phyloP scores from a whole-genome alignment of 2,329 filamentous ascomycete genomes.

The Aureobasidium sp. region DNA sequence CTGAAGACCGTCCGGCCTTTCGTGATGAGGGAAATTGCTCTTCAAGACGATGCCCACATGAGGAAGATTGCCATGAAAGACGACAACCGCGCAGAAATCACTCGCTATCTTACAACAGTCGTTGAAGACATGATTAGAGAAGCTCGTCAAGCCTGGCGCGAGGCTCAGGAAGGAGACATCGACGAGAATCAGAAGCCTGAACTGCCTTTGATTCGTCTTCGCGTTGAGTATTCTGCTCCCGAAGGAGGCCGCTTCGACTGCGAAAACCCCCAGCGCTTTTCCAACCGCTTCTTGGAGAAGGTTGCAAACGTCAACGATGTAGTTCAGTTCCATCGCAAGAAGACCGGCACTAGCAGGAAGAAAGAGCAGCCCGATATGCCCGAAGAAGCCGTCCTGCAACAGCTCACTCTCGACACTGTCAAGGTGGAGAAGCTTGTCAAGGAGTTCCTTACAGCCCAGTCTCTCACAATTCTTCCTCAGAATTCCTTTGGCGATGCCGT shows the following conservation, averaged over 20 bases:
- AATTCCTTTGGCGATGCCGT: slow-evolving; percentile 91
- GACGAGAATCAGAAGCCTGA: slow-evolving; percentile 56
- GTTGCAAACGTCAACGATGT: slow-evolving; percentile 94
- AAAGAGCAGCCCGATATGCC: slow-evolving; percentile 50
- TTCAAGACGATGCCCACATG: slow-evolving; percentile 68
- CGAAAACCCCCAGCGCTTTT: slow-evolving; percentile 94
- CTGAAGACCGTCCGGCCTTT: slow-evolving; percentile 88
- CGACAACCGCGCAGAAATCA: slow-evolving; percentile 76
- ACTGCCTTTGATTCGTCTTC: slow-evolving; percentile 75
- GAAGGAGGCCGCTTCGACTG: slow-evolving; percentile 81
- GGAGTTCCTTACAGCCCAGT: slow-evolving; percentile 80
- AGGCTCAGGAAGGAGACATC: slow-evolving; percentile 58
- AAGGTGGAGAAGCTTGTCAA: slow-evolving; percentile 84
- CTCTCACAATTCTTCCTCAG: slow-evolving; percentile 84
- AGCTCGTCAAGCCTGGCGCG: slow-evolving; percentile 71
- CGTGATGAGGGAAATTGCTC: slow-evolving; percentile 70
- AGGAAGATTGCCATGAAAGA: slow-evolving; percentile 69
- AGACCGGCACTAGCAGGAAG: slow-evolving; percentile 47
- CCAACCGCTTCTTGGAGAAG: slow-evolving; percentile 79
- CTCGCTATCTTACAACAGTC: slow-evolving; percentile 63
- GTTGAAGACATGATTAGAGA: slow-evolving; percentile 83
- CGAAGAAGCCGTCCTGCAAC: slow-evolving; percentile 53
- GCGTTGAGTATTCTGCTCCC: slow-evolving; percentile 80
- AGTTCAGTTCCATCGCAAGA: slow-evolving; percentile 86
- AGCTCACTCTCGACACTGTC: slow-evolving; percentile 62